Percentiles rank a stretch among this genome's conserved stretches.
Conservation (phyloP, 768 basidiomycete species). For the Phanerodontia chrysosporium region DNA sequence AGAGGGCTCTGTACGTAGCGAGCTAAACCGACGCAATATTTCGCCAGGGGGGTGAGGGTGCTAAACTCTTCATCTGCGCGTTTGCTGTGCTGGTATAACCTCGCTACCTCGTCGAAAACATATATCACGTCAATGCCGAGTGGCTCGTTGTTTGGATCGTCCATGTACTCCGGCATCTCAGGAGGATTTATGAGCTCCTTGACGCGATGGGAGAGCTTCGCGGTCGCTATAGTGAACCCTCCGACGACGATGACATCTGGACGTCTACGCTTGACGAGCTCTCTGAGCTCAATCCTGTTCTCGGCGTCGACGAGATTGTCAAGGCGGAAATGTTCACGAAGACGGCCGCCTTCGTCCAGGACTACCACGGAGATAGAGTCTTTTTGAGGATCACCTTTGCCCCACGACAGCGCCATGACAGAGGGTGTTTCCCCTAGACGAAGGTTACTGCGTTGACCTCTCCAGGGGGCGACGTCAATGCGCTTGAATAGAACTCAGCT, state of each 20-base stretch:
- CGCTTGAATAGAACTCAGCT: slow-evolving; percentile 44
- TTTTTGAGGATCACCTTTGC: slow-evolving; percentile 89
- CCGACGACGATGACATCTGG: slow-evolving; percentile 89
- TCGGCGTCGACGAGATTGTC: slow-evolving; percentile 80
- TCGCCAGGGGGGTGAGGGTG: slow-evolving; percentile 67
- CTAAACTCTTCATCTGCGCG: slow-evolving; percentile 84
- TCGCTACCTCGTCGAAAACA: slow-evolving; percentile 86
- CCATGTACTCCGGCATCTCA: neutral
- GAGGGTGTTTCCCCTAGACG: slow-evolving; percentile 67
- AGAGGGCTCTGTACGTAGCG: slow-evolving; percentile 91
- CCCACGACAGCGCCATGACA: slow-evolving; percentile 91
- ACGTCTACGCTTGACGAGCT: slow-evolving; percentile 75
- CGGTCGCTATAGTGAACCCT: slow-evolving; percentile 81
- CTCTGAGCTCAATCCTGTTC: slow-evolving; percentile 67
- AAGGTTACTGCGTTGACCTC: slow-evolving; percentile 43
- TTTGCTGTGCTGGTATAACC: slow-evolving; percentile 88
- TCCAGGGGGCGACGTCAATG: slow-evolving; percentile 77
- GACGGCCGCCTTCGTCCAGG: slow-evolving; percentile 82
- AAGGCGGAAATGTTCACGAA: slow-evolving; percentile 86
- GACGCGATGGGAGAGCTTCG: slow-evolving; percentile 61
- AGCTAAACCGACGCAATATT: slow-evolving; percentile 92
- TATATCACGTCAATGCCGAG: slow-evolving; percentile 70
- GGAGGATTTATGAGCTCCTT: slow-evolving; percentile 47
- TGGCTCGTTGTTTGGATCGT: slow-evolving; percentile 4
- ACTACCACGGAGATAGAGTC: slow-evolving; percentile 85